Conservation (phyloP, 768 basidiomycete species). For the Tulasnella sp. region DNA sequence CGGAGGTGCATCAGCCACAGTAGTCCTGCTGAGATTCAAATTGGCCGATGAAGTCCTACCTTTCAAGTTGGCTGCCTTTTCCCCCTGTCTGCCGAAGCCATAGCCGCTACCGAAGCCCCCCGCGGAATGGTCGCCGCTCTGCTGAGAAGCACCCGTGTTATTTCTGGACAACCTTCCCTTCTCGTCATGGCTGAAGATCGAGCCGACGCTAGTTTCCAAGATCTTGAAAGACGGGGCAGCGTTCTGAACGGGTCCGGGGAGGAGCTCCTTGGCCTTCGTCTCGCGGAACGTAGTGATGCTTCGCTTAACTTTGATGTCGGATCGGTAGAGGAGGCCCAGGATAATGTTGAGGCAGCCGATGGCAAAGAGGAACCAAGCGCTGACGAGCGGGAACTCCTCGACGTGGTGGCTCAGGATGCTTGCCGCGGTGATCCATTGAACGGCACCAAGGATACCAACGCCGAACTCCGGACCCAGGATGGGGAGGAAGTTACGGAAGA, state of each 20-base stretch:
- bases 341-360: slow-evolving; percentile 83
- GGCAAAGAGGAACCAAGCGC: slow-evolving; percentile 86
- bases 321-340: slow-evolving; percentile 54
- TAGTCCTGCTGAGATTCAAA: too few relatives aligned
- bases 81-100: slow-evolving; percentile 72
- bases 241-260: slow-evolving; percentile 1
- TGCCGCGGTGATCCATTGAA: slow-evolving; percentile 69
- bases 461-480: slow-evolving; percentile 77
- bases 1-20: too few relatives aligned
- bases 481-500: slow-evolving; percentile 80
- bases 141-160: slow-evolving; percentile 30
- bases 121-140: slow-evolving; percentile 17
- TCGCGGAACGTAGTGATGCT: slow-evolving; percentile 48
- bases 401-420: slow-evolving; percentile 51
- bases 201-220: not conserved
- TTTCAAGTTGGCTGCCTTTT: slow-evolving; percentile 54
- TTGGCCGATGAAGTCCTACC: slow-evolving; percentile 32
- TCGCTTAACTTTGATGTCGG: slow-evolving; percentile 48
- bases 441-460: slow-evolving; percentile 73
- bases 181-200: slow-evolving; percentile 13
- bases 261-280: slow-evolving; percentile 5
- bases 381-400: slow-evolving; percentile 78
- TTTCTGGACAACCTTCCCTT: slow-evolving; percentile 19
- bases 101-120: slow-evolving; percentile 31
- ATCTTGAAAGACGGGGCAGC: slow-evolving; percentile 1